Conservation (phyloP, 306 rosid species). For the Ormosia semicastrata region DNA sequence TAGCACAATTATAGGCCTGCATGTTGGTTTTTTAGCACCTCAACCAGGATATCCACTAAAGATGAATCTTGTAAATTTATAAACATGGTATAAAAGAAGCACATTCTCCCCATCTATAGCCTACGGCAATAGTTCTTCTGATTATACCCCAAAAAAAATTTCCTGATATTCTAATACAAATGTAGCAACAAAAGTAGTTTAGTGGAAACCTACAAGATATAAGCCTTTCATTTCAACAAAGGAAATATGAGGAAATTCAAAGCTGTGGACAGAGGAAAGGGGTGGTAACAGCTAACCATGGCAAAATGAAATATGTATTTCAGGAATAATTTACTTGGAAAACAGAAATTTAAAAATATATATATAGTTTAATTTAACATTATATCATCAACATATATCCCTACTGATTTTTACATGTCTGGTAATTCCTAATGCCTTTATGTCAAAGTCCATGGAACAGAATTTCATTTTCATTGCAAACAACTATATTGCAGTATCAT, state of each 20-base stretch:
- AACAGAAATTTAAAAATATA: background rate
- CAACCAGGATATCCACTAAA: background rate
- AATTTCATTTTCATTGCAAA: background rate
- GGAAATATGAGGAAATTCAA: background rate
- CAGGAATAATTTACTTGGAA: background rate
- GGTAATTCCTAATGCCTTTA: background rate
- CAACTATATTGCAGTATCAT: background rate
- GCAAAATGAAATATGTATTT: background rate
- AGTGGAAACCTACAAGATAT: background rate
- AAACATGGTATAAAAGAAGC: background rate
- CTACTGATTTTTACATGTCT: background rate
- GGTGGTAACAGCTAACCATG: background rate
- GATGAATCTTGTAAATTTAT: background rate
- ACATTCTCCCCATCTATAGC: background rate
- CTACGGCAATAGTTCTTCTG: background rate
- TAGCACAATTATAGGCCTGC: slow-evolving; percentile 8
- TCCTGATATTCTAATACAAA: background rate
- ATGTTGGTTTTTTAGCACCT: background rate
- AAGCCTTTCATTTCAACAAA: background rate
- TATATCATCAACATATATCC: background rate
- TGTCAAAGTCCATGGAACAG: background rate
- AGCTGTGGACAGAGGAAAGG: background rate
- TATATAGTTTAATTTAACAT: background rate
- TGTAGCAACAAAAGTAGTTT: background rate
- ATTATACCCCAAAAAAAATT: background rate